Evolutionary conservation across 805 yeast species (phyloP).

Genomic region (Teunomyces tritomae): DNA sequence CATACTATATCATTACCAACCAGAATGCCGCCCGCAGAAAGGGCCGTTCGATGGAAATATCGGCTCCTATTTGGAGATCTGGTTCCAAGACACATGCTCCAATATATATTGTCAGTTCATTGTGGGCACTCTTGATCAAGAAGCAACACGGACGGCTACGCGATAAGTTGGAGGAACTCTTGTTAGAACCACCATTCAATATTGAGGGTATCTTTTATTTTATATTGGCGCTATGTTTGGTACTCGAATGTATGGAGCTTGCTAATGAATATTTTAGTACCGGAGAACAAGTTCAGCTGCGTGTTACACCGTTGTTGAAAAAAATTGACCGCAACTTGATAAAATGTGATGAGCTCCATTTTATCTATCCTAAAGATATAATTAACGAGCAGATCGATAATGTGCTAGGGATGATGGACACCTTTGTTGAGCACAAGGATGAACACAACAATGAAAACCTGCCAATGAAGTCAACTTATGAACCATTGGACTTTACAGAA

Average conservation of each 20-base stretch:
- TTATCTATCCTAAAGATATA: constrained; percentile 23
- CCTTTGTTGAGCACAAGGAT: not conserved
- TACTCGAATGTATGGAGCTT: constrained; percentile 23
- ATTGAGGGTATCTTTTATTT: constrained; percentile 41
- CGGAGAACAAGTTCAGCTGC: not conserved
- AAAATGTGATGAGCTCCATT: constrained; percentile 22
- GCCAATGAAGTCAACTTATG: not conserved
- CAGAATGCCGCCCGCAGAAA: constrained; percentile 8
- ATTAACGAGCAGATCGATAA: constrained; percentile 9
- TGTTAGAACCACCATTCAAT: constrained; percentile 42
- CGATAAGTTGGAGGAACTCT: constrained; percentile 33
- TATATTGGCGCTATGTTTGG: constrained; percentile 28
- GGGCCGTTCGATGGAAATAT: constrained; percentile 2
- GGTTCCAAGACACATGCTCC: constrained; percentile 43
- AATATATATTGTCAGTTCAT: constrained; percentile 34
- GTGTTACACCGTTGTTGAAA: not conserved
- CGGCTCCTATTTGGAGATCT: constrained; percentile 38
- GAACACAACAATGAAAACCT: not conserved
- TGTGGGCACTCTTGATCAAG: constrained; percentile 42
- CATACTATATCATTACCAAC: constrained; percentile 21
- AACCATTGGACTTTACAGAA: not conserved
- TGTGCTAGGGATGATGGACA: not conserved
- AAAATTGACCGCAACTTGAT: constrained; percentile 4
- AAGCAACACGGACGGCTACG: constrained; percentile 34
- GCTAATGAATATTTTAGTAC: constrained; percentile 7